These are phyloP conservation scores for Boletus reticuloceps DNA, from an alignment of 768 basidiomycete species.

Conservation along the genomic window DNA sequence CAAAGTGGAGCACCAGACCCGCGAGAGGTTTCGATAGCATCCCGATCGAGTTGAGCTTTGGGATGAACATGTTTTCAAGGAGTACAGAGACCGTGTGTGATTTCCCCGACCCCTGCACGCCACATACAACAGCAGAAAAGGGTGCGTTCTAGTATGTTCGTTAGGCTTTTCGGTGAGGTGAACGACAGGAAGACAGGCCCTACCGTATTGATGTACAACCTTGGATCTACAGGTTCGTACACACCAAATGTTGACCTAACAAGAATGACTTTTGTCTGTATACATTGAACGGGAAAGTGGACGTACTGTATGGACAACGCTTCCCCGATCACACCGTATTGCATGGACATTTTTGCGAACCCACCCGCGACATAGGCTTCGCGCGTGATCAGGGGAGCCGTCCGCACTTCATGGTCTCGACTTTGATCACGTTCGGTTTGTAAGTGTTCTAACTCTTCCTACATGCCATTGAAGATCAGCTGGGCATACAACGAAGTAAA, in stretches of 20 bases:
- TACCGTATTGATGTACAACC: constrained; percentile 66
- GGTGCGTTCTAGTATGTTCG: constrained; percentile 52
- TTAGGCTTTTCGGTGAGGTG: not conserved
- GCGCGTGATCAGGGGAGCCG: constrained; percentile 48
- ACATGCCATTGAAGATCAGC: not conserved
- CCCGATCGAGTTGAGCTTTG: constrained; percentile 47
- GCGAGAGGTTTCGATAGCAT: constrained; percentile 47
- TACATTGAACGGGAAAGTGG: not conserved
- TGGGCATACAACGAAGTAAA: not conserved
- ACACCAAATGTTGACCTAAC: constrained; percentile 29
- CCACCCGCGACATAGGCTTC: constrained; percentile 37
- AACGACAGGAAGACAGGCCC: constrained; percentile 3
- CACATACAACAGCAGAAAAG: constrained; percentile 66
- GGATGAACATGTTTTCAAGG: constrained; percentile 63
- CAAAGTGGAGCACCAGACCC: constrained; percentile 63
- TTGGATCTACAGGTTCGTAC: constrained; percentile 38
- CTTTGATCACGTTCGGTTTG: constrained; percentile 2
- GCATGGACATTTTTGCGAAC: constrained; percentile 31
- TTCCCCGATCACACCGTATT: constrained; percentile 59
- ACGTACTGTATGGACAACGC: constrained; percentile 28
- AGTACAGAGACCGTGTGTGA: constrained; percentile 66
- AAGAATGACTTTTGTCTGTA: not conserved
- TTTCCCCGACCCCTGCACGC: constrained; percentile 73
- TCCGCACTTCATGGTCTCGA: constrained; percentile 31
- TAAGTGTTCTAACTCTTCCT: constrained; percentile 11